Percentiles rank a stretch among this genome's conserved stretches.
Conservation (phyloP, 345 rosid species). For the Cardamine occulta region DNA sequence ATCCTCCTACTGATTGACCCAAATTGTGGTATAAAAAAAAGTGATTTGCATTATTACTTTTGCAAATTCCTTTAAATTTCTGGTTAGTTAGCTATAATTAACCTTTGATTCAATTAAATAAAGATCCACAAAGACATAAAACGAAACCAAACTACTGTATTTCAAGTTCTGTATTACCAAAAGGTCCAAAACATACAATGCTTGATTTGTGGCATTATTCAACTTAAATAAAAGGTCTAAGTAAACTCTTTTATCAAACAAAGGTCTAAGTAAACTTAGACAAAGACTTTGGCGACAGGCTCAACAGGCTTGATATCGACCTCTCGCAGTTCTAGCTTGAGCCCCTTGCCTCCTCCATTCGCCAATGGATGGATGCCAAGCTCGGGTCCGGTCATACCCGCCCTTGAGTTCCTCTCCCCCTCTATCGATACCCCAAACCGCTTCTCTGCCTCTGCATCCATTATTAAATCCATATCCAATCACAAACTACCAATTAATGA, state of each 20-base stretch:
- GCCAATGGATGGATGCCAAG: conserved; percentile 72
- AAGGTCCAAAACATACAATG: conserved; percentile 6
- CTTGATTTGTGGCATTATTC: conserved; percentile 26
- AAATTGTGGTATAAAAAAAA: not conserved
- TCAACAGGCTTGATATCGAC: conserved; percentile 51
- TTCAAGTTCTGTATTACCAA: not conserved
- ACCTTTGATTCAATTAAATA: not conserved
- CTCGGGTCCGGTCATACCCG: conserved; percentile 53
- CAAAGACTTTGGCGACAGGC: conserved; percentile 48
- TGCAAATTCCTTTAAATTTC: not conserved
- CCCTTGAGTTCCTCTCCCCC: conserved; percentile 59
- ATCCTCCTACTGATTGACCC: not conserved
- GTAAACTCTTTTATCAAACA: conserved; percentile 19
- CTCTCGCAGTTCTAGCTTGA: conserved; percentile 55
- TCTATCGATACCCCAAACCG: conserved; percentile 54
- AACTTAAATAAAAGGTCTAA: not conserved
- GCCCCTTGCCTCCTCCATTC: conserved; percentile 67
- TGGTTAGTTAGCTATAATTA: conserved; percentile 5
- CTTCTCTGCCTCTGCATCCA: conserved; percentile 53
- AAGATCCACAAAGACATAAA: not conserved
- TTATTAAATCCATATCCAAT: not conserved
- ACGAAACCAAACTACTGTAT: not conserved
- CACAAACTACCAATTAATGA: not conserved
- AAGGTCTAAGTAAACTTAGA: conserved; percentile 35
- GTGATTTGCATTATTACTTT: not conserved